Evolutionary conservation across 2,329 filamentous ascomycete species (phyloP), one percentile per base, ranked within the genome.

Genomic region (Xylogone sp.): DNA sequence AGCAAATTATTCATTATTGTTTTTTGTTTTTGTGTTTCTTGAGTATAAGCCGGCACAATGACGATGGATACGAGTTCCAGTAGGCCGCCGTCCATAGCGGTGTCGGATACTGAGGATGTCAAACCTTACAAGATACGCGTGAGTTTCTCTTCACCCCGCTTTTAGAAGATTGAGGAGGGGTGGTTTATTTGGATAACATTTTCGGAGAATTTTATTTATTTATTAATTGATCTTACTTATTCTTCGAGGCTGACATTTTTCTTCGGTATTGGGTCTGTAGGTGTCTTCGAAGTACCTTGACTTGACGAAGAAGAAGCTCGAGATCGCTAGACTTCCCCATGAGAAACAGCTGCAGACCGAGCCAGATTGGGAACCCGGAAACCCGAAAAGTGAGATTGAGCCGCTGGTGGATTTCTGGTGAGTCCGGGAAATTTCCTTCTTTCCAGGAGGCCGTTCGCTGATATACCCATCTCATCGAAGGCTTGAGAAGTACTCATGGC

Each of bases 401-500:
- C 77, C 81, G 19, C 67, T 88, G 55, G 73, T 88, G 52, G 84
- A 87, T 64, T 85, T 75, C 60, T 87, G 84, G 81, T 81, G 59
- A 66, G 74, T 66, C 22, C 46, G 44, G 2, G 16, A 10, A 27
- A n/a, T n/a, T 10, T 46, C 20, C 21, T 42, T 20, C n/a, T 21
- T n/a, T n/a, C n/a, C n/a, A n/a, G n/a, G n/a, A n/a, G n/a, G n/a
- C n/a, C n/a, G n/a, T n/a, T 45, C 49, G 24, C 24, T 27, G 10
- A 27, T 27, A 10, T 10, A 27, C 24, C 5, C 10, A n/a, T 42
- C 19, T 34, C 21, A 22, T 16, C 12, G 5, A 46, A 86, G 83
- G 84, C 74, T 86, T 27, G 84, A 87, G 54, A 71, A 78, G 43
- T 87, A 86, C 65, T 78, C 78, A 53, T 88, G 84, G 83, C 75